Percentiles rank a stretch among this genome's conserved stretches.
Evolutionary conservation across 371 early-diverging fungal genomes (phyloP).

Genomic region (Haplosporangium sp.): DNA sequence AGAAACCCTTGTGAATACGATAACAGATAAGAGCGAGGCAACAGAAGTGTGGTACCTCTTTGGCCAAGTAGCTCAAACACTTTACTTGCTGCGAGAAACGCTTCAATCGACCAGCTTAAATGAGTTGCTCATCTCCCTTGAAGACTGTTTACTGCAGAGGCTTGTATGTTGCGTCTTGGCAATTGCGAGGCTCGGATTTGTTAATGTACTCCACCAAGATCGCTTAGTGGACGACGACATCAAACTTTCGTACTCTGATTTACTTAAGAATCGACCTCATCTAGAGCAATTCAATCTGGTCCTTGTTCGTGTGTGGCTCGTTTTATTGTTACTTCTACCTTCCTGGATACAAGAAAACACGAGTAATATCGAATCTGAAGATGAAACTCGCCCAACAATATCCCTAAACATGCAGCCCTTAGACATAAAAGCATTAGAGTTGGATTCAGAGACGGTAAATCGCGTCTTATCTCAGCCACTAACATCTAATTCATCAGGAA

Average conservation of each 20-base stretch:
- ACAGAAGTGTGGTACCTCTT: slow-evolving; percentile 50
- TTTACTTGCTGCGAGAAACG: slow-evolving; percentile 36
- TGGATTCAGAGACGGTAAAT: slow-evolving; percentile 33
- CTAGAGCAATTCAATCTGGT: slow-evolving; percentile 50
- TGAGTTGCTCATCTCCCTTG: slow-evolving; percentile 12
- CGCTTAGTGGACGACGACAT: slow-evolving; percentile 53
- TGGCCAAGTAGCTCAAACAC: slow-evolving; percentile 26
- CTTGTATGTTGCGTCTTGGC: slow-evolving; percentile 49
- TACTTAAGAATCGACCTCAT: slow-evolving; percentile 46
- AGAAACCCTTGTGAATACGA: slow-evolving; percentile 34
- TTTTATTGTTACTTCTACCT: slow-evolving; percentile 42
- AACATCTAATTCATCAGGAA: slow-evolving; percentile 34
- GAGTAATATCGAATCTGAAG: not conserved
- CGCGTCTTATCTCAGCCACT: slow-evolving; percentile 28
- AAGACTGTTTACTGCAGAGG: slow-evolving; percentile 23
- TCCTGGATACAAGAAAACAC: slow-evolving; percentile 37
- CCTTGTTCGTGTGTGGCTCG: slow-evolving; percentile 39
- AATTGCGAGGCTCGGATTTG: slow-evolving; percentile 39
- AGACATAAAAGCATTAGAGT: slow-evolving; percentile 8
- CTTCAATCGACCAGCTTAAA: slow-evolving; percentile 25
- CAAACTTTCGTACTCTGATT: slow-evolving; percentile 43
- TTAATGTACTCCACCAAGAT: slow-evolving; percentile 51
- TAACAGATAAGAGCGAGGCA: slow-evolving; percentile 42
- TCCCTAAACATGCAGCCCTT: slow-evolving; percentile 16
- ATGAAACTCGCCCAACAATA: not conserved